Evolutionary conservation across 768 basidiomycete species (phyloP), one percentile per base, ranked within the genome.

Genomic region (Lentinula raphanica): DNA sequence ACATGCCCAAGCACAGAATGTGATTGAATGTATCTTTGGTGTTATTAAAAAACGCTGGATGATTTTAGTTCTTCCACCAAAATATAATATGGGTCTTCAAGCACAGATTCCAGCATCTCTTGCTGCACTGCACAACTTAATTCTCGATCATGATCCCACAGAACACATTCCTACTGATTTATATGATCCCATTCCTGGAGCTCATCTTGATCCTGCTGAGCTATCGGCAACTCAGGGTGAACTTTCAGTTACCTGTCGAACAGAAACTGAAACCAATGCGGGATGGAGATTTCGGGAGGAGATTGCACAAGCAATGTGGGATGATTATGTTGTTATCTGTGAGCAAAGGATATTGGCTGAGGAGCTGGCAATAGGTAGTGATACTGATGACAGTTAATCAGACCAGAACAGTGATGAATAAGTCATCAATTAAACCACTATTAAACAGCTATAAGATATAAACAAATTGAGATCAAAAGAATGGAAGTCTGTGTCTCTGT

Each of bases 91-190:
- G 23, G 36, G 56, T 6, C 58, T 53, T 9, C 65, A 69, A 49
- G 63, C 64, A 1, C 38, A 54, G 2, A 50, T 70, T 27, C 46
- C 56, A 23, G 38, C 45, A 17, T 60, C 65, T 6, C 50, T 66
- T 31, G 44, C 48, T 19, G 60, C 49, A 0, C 40, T 70, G 1
- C 63, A 67, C 56, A 69, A 70, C 58, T 65, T 70, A 45, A 66
- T 66, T 35, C 29, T 49, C 2, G 56, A 35, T 0, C 59, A 68
- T 54, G 67, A 69, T 49, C 62, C 59, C 3, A 35, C 8, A 45
- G 3, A 46, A 21, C 23, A 46, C n/a, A 46, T 46, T n/a, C 11
- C 7, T 11, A 8, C 8, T 46, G 15, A 46, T n/a, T 9, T 46
- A 11, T 11, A 11, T n/a, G 45, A 46, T 46, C 45, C 23, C 9